These are phyloP conservation scores for Ligustrum vulgare DNA, from an alignment of 257 asterid species.

Conservation along the genomic window DNA sequence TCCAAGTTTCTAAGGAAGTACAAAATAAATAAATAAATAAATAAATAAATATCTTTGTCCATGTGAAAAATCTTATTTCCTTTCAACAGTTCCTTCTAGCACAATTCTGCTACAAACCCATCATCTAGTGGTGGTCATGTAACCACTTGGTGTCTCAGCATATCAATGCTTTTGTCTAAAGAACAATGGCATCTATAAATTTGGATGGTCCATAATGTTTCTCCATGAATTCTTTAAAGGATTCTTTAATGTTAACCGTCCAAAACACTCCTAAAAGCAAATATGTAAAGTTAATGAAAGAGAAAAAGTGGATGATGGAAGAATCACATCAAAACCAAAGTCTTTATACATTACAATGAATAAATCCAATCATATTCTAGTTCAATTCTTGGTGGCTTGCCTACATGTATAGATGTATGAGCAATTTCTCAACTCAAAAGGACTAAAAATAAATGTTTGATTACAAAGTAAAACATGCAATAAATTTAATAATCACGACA, in stretches of 20 bases:
- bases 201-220: conserved; percentile 37
- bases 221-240: conserved; percentile 2
- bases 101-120: not conserved
- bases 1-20: not conserved
- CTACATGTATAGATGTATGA: not conserved
- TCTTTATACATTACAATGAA: conserved; percentile 25
- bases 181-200: conserved; percentile 21
- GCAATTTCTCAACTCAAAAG: not conserved
- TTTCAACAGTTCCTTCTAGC: not conserved
- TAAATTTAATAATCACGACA: not conserved
- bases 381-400: not conserved
- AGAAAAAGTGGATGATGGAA: conserved; percentile 28
- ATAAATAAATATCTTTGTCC: not conserved
- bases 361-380: not conserved
- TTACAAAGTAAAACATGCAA: not conserved
- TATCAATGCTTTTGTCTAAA: conserved; percentile 24
- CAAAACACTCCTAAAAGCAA: conserved; percentile 18
- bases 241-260: conserved; percentile 38
- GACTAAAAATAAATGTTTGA: not conserved
- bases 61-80: not conserved
- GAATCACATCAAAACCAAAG: conserved; percentile 34
- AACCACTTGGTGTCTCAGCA: conserved; percentile 23
- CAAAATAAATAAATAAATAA: not conserved
- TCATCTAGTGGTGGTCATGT: conserved; percentile 24
- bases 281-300: conserved; percentile 32